Evolutionary conservation across 2,329 filamentous ascomycete species (phyloP).

Genomic region (Aureobasidium sp.): DNA sequence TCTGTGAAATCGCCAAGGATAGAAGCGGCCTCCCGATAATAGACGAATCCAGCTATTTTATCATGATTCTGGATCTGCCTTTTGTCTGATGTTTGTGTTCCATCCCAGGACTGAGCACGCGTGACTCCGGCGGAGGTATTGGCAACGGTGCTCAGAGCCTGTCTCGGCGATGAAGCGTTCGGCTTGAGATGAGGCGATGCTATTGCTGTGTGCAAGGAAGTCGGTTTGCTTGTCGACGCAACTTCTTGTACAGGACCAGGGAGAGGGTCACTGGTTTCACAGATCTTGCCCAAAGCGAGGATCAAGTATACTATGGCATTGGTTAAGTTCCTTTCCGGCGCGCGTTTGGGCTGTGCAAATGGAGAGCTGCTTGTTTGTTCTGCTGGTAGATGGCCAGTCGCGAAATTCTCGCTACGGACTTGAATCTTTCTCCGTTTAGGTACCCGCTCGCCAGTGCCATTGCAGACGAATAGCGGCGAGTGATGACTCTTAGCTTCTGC

Average conservation of each 20-base stretch:
- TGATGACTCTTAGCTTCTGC: neutral
- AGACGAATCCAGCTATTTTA: constrained; percentile 79
- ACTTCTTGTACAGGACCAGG: constrained; percentile 51
- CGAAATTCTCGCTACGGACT: neutral
- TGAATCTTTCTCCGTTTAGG: constrained; percentile 13
- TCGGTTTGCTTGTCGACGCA: constrained; percentile 13
- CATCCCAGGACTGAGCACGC: constrained; percentile 27
- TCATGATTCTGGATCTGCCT: constrained; percentile 50
- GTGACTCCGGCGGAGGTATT: neutral
- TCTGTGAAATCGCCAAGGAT: constrained; percentile 78
- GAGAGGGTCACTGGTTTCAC: constrained; percentile 46
- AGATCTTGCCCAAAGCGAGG: constrained; percentile 81
- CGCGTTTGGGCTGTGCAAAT: neutral
- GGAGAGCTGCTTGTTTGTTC: neutral
- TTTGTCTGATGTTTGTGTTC: constrained; percentile 16
- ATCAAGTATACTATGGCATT: constrained; percentile 79
- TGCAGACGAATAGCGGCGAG: constrained; percentile 12
- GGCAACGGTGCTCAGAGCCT: constrained; percentile 23
- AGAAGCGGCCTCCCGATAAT: constrained; percentile 78
- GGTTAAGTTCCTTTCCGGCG: constrained; percentile 45
- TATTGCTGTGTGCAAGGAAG: constrained; percentile 21
- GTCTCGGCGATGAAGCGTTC: constrained; percentile 35
- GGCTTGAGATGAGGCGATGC: constrained; percentile 25
- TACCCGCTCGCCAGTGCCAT: constrained; percentile 12
- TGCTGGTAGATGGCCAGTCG: neutral